Base-by-base conservation (phyloP, 805 yeast species). In the Candida xyloterini region DNA sequence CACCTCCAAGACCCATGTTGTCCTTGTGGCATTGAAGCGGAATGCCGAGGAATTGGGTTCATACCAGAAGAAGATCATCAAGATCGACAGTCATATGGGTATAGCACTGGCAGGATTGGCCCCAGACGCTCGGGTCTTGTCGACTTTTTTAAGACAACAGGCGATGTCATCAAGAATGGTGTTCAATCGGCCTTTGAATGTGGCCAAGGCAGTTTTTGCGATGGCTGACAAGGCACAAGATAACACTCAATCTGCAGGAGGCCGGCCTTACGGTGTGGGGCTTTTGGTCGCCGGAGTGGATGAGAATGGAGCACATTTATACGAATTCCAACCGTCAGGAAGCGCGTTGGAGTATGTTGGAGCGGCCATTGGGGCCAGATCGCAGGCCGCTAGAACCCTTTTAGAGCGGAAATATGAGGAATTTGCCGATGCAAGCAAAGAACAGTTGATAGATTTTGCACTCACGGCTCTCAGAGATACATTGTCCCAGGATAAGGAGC, bases 231-330 rank as follows among this genome's bases (percentile, higher is more conserved):
- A 93, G 70, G 99, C 99, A 0, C 99, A 93, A 66, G 81, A 79
- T 52, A 91, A 93, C 67, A 93, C 99, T 28, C 98, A 93, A 67
- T 80, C 86, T 44, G 89, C 93, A 56, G 98, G 98, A 7, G 84
- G 91, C 9, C 81, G 99, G 65, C 99, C 99, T 8, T 93, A 93
- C 59, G 99, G 99, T 50, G 99, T 93, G 15, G 99, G 99, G 3
- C 71, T 93, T 48, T 69, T 93, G 43, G 77, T 93, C 33, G 81
- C 86, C 11, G 99, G 99, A 14, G 76, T 78, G 62, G 99, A 93
- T 61, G 95, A 86, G 59, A 76, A 88, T 22, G 99, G 99, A 10
- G 84, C 98, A 7, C 99, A 93, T 64, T 67, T 93, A 47, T 81
- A 79, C 63, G 99, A 93, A 69, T 93, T 93, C 66, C 91, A 86